A percentile compares a stretch with the other conserved stretches of the same genome.
These are phyloP conservation scores for Condylostoma magnum DNA, from an alignment of 169 alveolate species.

Conservation along the genomic window DNA sequence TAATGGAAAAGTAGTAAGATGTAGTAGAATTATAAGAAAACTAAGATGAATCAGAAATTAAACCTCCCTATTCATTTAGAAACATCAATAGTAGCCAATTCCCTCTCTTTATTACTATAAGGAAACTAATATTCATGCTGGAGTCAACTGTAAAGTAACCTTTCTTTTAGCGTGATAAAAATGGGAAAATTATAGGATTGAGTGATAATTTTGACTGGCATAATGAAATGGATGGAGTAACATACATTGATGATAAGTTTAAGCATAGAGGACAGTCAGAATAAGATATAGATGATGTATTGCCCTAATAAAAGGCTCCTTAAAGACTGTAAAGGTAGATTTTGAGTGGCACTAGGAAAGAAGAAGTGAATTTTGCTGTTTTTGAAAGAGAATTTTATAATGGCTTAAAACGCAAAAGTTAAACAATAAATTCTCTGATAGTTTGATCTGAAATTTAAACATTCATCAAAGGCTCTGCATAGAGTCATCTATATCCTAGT, in stretches of 20 bases:
- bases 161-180: conserved; percentile 55
- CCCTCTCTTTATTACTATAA: conserved; percentile 32
- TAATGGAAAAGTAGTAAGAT: background rate
- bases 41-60: background rate
- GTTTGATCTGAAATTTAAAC: conserved; percentile 72
- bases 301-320: background rate
- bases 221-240: conserved; percentile 63
- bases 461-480: conserved; percentile 57
- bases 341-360: background rate
- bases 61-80: too few species aligned
- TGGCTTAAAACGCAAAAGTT: background rate
- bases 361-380: background rate
- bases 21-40: background rate
- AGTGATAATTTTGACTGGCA: conserved; percentile 62
- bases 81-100: background rate
- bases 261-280: conserved; percentile 21
- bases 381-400: background rate
- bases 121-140: conserved; percentile 49
- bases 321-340: conserved; percentile 10
- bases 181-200: conserved; percentile 51
- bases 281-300: conserved; percentile 15
- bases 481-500: conserved; percentile 22
- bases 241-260: conserved; percentile 40
- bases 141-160: conserved; percentile 55
- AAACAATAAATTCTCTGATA: conserved; percentile 27